Conservation (phyloP, 495 filamentous ascomycete genomes). For the Trichoderma erinaceum region DNA sequence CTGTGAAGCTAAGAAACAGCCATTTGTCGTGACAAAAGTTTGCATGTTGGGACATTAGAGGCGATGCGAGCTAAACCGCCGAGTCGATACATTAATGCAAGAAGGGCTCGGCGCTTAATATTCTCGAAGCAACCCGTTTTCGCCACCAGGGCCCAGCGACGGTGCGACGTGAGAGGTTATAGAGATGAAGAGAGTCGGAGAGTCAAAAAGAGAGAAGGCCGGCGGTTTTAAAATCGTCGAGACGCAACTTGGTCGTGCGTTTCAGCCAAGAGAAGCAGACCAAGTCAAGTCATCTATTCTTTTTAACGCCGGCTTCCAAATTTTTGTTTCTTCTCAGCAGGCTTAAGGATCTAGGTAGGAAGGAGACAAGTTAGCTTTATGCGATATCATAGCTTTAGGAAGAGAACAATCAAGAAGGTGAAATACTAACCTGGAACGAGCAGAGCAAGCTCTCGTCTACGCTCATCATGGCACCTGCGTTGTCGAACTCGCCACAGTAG, state of each 20-base stretch:
- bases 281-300: not conserved
- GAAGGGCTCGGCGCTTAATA: slow-evolving; percentile 1
- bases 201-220: slow-evolving; percentile 5
- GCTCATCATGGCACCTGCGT: slow-evolving; percentile 99
- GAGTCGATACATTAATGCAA: slow-evolving; percentile 12
- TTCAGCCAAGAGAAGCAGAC: not conserved
- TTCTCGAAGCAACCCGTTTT: slow-evolving; percentile 7
- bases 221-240: slow-evolving; percentile 11
- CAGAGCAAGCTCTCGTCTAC: slow-evolving; percentile 98
- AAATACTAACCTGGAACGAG: slow-evolving; percentile 85
- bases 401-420: not conserved
- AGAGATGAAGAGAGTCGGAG: slow-evolving; percentile 10
- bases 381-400: not conserved
- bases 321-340: slow-evolving; percentile 99
- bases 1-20: slow-evolving; percentile 16
- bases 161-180: slow-evolving; percentile 7
- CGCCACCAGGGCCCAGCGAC: slow-evolving; percentile 11
- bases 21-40: slow-evolving; percentile 13
- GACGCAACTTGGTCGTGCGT: not conserved
- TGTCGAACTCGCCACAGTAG: slow-evolving; percentile 99
- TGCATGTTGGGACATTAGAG: slow-evolving; percentile 14
- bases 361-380: slow-evolving; percentile 21
- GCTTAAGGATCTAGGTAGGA: slow-evolving; percentile 82
- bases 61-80: slow-evolving; percentile 13
- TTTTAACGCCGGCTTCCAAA: slow-evolving; percentile 72